phyloP scores from a whole-genome alignment of 1,139 yeast species.

The Diutina sp. region DNA sequence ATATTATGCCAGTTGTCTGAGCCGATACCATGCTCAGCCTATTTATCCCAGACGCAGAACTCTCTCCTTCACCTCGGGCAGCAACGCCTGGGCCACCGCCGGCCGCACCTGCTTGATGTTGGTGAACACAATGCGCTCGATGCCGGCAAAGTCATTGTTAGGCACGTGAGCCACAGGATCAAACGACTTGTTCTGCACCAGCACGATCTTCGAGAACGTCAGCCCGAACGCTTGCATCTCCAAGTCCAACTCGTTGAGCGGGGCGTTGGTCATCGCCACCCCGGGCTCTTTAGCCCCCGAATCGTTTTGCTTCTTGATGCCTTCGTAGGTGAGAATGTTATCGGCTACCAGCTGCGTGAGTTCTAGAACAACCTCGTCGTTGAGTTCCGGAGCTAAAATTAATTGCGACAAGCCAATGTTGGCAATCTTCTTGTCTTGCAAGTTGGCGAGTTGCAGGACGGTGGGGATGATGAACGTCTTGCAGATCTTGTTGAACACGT shows the following conservation, averaged over 20 bases:
- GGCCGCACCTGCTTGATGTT: conserved; percentile 19
- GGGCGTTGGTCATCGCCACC: conserved; percentile 16
- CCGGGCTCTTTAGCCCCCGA: conserved; percentile 12
- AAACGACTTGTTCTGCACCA: conserved; percentile 44
- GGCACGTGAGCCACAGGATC: conserved; percentile 52
- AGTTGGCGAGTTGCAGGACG: conserved; percentile 50
- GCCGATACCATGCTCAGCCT: not conserved
- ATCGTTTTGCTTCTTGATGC: conserved; percentile 14
- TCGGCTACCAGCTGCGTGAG: conserved; percentile 41
- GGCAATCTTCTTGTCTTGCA: conserved; percentile 64
- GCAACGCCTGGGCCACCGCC: not conserved
- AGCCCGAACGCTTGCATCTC: conserved; percentile 75
- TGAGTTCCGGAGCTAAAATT: conserved; percentile 11
- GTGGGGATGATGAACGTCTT: conserved; percentile 55
- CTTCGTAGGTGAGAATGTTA: conserved; percentile 28
- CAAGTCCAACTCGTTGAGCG: conserved; percentile 40
- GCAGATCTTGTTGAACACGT: conserved; percentile 55
- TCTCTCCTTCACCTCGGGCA: not conserved
- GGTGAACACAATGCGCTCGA: conserved; percentile 16
- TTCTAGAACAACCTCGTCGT: conserved; percentile 24
- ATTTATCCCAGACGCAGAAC: not conserved
- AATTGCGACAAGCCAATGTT: conserved; percentile 64
- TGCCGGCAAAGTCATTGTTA: conserved; percentile 21
- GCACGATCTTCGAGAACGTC: conserved; percentile 58
- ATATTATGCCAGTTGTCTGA: not conserved